phyloP scores from a whole-genome alignment of 1,284 basidiomycete species.

The Athelia sp. region DNA sequence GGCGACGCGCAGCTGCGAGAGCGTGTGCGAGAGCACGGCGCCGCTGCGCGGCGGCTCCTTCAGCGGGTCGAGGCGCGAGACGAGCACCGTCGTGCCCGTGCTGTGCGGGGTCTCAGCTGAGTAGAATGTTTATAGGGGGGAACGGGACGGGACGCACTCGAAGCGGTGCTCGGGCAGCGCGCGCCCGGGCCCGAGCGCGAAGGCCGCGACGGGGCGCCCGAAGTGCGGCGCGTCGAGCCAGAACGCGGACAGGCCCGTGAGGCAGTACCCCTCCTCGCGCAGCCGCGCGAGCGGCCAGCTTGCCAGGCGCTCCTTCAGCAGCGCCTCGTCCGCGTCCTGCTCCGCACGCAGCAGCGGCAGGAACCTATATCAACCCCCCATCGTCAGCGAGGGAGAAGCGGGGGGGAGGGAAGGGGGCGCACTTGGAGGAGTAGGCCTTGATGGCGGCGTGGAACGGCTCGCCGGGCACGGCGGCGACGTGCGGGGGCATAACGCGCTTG shows the following conservation, averaged over 20 bases:
- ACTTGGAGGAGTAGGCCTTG: slow-evolving; percentile 40
- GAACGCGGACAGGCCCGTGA: slow-evolving; percentile 58
- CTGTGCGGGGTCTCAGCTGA: slow-evolving; percentile 37
- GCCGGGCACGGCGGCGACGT: slow-evolving; percentile 23
- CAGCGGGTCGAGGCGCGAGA: slow-evolving; percentile 61
- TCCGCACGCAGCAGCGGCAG: slow-evolving; percentile 58
- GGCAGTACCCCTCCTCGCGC: slow-evolving; percentile 62
- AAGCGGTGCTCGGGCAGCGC: slow-evolving; percentile 57
- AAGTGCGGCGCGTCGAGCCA: slow-evolving; percentile 59
- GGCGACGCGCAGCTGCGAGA: slow-evolving; percentile 49
- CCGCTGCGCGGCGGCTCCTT: slow-evolving; percentile 48
- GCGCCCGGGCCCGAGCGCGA: slow-evolving; percentile 53
- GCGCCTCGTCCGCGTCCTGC: slow-evolving; percentile 55
- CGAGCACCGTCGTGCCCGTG: slow-evolving; percentile 59
- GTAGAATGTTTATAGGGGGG: slow-evolving; percentile 2
- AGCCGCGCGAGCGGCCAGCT: slow-evolving; percentile 61
- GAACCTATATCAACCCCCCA: too few species aligned
- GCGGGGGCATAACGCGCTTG: slow-evolving; percentile 33
- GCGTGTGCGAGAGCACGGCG: slow-evolving; percentile 43
- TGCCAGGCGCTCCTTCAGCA: slow-evolving; percentile 55
- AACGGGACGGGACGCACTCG: slow-evolving; percentile 37
- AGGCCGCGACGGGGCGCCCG: slow-evolving; percentile 59
- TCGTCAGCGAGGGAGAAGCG: not conserved
- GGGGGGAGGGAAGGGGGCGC: slow-evolving; percentile 10
- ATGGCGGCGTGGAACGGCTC: slow-evolving; percentile 40